Base-by-base conservation (phyloP, 2,329 filamentous ascomycete genomes). In the Chalaropsis ovoidea region DNA sequence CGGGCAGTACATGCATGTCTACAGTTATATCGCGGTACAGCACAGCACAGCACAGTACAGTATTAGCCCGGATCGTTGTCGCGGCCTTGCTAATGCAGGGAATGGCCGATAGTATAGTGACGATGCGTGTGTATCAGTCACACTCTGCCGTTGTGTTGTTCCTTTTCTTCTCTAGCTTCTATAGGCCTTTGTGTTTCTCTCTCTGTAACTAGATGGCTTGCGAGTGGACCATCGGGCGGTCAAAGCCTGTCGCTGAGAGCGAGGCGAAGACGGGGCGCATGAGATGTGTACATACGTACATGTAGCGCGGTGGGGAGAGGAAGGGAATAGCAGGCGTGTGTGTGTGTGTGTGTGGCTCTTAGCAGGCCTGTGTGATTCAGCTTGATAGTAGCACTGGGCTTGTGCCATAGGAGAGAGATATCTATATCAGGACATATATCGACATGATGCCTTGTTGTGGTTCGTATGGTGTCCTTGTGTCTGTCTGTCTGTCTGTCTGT, bases 41-140 rank as follows among this genome's bases (percentile, higher is more conserved):
- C 45, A 49, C 45, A 49, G 45, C 19, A 49, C 45, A 49, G 45
- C 45, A 49, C n/a, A 6, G 45, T 49, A n/a, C n/a, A n/a, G n/a
- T n/a, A n/a, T n/a, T n/a, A n/a, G n/a, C n/a, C n/a, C 45, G 11
- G 10, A 19, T 19, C 45, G 8, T 22, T 49, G 45, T 49, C 19
- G 5, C 8, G 19, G 19, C 17, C 45, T 19, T 10, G 2, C 45
- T 3, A 49, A 49, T 24, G 45, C 45, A 49, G 19, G 45, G 45
- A 49, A 22, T 49, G 19, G 22, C 45, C 22, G 22, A 19, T 10
- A 22, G 45, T 13, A 31, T 31, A 31, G 6, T 49, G n/a, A 49
- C 45, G 45, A 49, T 49, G 45, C 45, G 7, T 22, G 13, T 24
- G 19, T 49, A 49, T 49, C 45, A 22, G 19, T 49, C n/a, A 24